Conservation (phyloP, 2,329 filamentous ascomycete genomes). For the Diaporthe aspalathi region DNA sequence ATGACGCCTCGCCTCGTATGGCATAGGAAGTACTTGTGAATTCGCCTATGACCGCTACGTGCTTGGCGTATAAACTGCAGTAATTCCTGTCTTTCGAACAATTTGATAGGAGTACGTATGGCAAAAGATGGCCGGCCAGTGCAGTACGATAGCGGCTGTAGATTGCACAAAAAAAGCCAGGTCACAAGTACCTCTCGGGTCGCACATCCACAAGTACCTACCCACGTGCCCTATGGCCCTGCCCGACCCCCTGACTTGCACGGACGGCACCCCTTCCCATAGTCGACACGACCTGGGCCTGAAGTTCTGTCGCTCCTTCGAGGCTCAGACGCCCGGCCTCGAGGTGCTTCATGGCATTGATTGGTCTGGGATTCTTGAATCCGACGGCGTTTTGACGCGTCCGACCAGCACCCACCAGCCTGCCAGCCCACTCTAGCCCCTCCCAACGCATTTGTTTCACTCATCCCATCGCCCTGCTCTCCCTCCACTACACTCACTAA, state of each 20-base stretch:
- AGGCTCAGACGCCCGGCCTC: conserved; percentile 27
- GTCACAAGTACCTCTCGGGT: neutral
- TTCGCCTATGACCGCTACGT: neutral
- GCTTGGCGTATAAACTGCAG: neutral
- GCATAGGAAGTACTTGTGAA: neutral
- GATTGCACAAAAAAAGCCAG: neutral
- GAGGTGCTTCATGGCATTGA: conserved; percentile 20
- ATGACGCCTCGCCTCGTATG: neutral
- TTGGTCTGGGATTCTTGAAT: conserved; percentile 19
- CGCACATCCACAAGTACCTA: neutral
- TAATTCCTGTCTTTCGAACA: no score
- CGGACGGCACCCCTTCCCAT: conserved; percentile 13
- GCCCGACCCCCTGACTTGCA: conserved; percentile 15
- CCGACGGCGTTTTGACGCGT: conserved; percentile 30
- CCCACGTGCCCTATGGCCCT: conserved; percentile 12
- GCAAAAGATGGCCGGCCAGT: neutral
- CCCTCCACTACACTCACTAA: neutral
- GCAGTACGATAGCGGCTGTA: neutral
- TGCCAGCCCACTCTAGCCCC: neutral
- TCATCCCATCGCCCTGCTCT: neutral
- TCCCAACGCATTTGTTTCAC: conserved; percentile 25
- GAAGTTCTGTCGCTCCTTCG: conserved; percentile 15
- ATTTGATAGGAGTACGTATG: no score
- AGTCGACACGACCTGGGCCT: conserved; percentile 15
- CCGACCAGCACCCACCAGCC: conserved; percentile 5